Percentiles rank a stretch among this genome's conserved stretches.
These are phyloP conservation scores for Psidium friedrichsthalianum DNA, from an alignment of 345 rosid species.

Conservation along the genomic window DNA sequence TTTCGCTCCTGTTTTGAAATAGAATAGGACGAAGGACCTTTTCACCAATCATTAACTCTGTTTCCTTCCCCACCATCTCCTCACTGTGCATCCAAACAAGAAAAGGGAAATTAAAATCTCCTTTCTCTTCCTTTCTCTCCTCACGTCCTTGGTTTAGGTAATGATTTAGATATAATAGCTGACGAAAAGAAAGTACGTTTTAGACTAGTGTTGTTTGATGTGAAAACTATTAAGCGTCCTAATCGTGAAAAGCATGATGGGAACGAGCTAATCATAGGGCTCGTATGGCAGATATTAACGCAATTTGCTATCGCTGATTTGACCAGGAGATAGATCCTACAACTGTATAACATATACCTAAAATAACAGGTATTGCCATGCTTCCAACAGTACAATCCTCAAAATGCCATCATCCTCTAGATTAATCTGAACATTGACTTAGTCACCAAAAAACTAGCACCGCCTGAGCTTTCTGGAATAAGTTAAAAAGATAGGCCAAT, in stretches of 20 bases:
- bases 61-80: background rate
- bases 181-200: background rate
- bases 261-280: background rate
- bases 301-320: background rate
- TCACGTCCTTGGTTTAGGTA: background rate
- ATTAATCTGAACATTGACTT: background rate
- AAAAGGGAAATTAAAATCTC: background rate
- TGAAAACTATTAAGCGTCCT: background rate
- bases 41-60: background rate
- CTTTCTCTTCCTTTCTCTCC: background rate
- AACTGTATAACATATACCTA: background rate
- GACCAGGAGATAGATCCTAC: background rate
- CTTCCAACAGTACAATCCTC: background rate
- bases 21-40: background rate
- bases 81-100: background rate
- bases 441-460: background rate
- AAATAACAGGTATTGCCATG: background rate
- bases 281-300: background rate
- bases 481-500: background rate
- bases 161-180: background rate
- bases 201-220: background rate
- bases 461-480: constrained; percentile 48
- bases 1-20: background rate
- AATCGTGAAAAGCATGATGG: background rate
- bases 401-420: background rate